A percentile compares a stretch with the other conserved stretches of the same genome.
These are phyloP conservation scores for Aspergillus diversus DNA, from an alignment of 495 filamentous ascomycete species.

Conservation along the genomic window DNA sequence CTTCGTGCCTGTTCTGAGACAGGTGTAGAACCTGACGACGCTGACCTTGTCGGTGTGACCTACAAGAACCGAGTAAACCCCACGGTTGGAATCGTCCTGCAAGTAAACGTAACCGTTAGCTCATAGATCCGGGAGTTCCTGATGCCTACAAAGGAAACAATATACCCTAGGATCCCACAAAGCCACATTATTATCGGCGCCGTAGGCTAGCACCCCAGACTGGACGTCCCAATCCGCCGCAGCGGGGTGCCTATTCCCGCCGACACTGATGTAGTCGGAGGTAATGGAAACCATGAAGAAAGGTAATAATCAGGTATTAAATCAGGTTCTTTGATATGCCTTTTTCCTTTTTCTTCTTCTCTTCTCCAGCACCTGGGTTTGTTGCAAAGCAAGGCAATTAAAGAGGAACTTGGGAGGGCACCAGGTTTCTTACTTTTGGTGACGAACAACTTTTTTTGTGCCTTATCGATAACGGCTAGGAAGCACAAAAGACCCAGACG, in stretches of 20 bases:
- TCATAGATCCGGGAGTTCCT: background rate
- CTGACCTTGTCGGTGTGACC: slow-evolving; percentile 85
- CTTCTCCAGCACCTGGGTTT: background rate
- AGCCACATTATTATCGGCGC: slow-evolving; percentile 84
- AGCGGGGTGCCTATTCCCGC: slow-evolving; percentile 86
- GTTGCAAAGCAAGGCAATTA: background rate
- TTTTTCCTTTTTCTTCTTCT: background rate
- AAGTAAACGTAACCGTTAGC: slow-evolving; percentile 14
- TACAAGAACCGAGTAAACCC: slow-evolving; percentile 70
- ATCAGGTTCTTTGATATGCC: background rate
- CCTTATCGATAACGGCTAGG: slow-evolving; percentile 53
- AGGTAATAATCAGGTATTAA: background rate
- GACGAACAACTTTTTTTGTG: slow-evolving; percentile 33
- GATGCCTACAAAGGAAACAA: slow-evolving; percentile 17
- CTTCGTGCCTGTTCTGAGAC: slow-evolving; percentile 46
- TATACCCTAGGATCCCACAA: slow-evolving; percentile 84
- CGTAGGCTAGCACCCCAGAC: slow-evolving; percentile 79
- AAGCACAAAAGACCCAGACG: slow-evolving; percentile 19
- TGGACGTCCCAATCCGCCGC: slow-evolving; percentile 86
- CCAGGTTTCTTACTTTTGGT: slow-evolving; percentile 1
- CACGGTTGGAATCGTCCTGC: slow-evolving; percentile 54
- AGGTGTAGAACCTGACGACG: slow-evolving; percentile 76
- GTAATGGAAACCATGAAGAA: slow-evolving; percentile 48
- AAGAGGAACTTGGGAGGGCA: background rate
- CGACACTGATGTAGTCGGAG: slow-evolving; percentile 74